Evolutionary conservation across 805 yeast genomes (phyloP).

Genomic region (Saccharomycopsis schoenii): DNA sequence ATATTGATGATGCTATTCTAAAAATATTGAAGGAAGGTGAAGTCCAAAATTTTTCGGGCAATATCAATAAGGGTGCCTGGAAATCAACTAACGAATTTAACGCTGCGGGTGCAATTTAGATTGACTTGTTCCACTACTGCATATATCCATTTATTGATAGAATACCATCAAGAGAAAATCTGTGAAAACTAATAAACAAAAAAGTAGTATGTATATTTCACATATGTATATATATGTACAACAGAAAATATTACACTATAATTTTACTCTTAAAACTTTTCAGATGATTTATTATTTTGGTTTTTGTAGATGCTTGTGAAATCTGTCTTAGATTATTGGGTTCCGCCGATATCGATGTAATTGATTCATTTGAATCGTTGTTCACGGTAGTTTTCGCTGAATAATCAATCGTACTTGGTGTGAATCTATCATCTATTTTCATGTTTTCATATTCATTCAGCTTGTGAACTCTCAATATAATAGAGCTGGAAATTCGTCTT

Average conservation of each 20-base stretch:
- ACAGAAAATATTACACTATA: not conserved
- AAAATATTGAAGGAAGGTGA: conserved; percentile 52
- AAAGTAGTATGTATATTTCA: no score
- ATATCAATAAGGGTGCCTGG: conserved; percentile 24
- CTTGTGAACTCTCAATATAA: not conserved
- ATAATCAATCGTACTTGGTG: not conserved
- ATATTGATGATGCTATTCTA: conserved; percentile 47
- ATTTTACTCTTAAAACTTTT: not conserved
- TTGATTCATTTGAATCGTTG: not conserved
- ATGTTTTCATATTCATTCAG: not conserved
- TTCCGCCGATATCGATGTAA: not conserved
- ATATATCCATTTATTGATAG: not conserved
- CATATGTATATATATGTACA: no score
- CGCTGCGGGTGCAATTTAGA: conserved; percentile 22
- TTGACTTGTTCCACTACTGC: not conserved
- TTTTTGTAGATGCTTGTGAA: not conserved
- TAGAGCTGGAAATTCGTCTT: not conserved
- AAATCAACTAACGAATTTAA: conserved; percentile 38
- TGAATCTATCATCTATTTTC: not conserved
- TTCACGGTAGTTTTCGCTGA: not conserved
- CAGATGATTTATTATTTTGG: not conserved
- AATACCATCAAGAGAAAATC: not conserved
- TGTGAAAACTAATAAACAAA: no score
- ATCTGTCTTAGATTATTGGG: not conserved
- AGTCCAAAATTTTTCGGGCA: conserved; percentile 27